A percentile compares a stretch with the other conserved stretches of the same genome.
These are phyloP conservation scores for Cystobasidium sp. DNA, from an alignment of 1,284 basidiomycete genomes.

Conservation along the genomic window DNA sequence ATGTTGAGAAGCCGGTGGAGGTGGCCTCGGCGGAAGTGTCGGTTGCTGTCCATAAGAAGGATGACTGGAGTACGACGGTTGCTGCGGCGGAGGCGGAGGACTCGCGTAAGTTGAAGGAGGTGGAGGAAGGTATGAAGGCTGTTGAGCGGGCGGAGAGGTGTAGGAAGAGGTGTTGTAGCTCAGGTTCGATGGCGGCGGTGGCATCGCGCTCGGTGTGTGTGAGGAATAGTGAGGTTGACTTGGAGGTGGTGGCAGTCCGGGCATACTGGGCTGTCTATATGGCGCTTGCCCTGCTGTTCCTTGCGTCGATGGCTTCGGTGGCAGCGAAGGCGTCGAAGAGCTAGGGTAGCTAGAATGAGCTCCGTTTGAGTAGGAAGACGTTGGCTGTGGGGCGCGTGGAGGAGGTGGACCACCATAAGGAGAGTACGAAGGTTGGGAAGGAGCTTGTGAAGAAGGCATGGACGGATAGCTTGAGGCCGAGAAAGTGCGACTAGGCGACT, in stretches of 20 bases:
- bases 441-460: conserved; percentile 1
- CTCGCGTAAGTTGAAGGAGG: conserved; percentile 58
- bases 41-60: conserved; percentile 56
- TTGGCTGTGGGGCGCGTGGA: conserved; percentile 49
- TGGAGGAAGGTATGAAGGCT: conserved; percentile 36
- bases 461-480: conserved; percentile 20
- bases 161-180: conserved; percentile 54
- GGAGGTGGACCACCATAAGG: conserved; percentile 46
- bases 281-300: conserved; percentile 53
- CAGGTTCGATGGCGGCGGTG: conserved; percentile 48
- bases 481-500: conserved; percentile 45
- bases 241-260: conserved; percentile 32
- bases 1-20: conserved; percentile 42
- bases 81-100: conserved; percentile 49
- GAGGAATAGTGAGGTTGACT: conserved; percentile 40
- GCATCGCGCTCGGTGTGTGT: conserved; percentile 27
- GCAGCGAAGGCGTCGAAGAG: conserved; percentile 51
- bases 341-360: conserved; percentile 34
- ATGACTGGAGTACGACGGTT: conserved; percentile 57
- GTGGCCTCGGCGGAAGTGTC: background rate
- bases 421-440: conserved; percentile 40
- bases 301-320: conserved; percentile 45
- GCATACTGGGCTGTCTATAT: conserved; percentile 36
- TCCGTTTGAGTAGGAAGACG: conserved; percentile 5
- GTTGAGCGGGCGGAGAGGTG: conserved; percentile 59